Evolutionary conservation across 768 basidiomycete genomes (phyloP).

Genomic region (Rubroboletus pulcherrimus): DNA sequence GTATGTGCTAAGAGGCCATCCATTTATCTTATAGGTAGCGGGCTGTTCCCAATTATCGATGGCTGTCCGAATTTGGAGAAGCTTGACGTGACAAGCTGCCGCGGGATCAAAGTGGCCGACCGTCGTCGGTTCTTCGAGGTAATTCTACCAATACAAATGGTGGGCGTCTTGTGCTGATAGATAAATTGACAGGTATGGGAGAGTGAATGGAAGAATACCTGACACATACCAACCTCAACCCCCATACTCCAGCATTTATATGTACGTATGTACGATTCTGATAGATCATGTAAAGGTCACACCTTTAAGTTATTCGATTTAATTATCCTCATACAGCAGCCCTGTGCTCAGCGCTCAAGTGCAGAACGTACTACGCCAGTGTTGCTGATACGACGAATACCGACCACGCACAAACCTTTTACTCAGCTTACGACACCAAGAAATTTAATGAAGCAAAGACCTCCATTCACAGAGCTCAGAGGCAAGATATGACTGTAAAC

Average conservation of each 20-base stretch:
- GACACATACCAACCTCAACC: neutral
- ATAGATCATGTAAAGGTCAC: too few relatives aligned
- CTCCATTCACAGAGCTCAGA: neutral
- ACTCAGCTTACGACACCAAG: neutral
- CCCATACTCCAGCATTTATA: neutral
- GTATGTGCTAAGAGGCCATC: neutral
- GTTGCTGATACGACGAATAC: neutral
- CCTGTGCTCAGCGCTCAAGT: neutral
- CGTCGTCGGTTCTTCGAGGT: conserved; percentile 67
- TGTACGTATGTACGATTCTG: neutral
- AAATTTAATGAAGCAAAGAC: neutral
- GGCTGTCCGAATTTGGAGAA: conserved; percentile 48
- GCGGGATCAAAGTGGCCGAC: conserved; percentile 56
- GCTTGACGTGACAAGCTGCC: conserved; percentile 66
- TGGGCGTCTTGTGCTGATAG: neutral
- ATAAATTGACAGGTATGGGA: conserved; percentile 24
- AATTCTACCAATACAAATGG: conserved; percentile 5
- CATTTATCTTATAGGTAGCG: conserved; percentile 39
- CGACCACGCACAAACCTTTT: neutral
- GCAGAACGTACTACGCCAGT: neutral
- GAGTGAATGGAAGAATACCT: conserved; percentile 9
- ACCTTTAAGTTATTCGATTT: neutral
- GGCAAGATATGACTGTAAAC: neutral
- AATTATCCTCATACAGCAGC: neutral
- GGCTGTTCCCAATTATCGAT: conserved; percentile 55